Evolutionary conservation across 495 filamentous ascomycete genomes (phyloP), one percentile per base, ranked within the genome.

Genomic region (Parathielavia appendiculata): DNA sequence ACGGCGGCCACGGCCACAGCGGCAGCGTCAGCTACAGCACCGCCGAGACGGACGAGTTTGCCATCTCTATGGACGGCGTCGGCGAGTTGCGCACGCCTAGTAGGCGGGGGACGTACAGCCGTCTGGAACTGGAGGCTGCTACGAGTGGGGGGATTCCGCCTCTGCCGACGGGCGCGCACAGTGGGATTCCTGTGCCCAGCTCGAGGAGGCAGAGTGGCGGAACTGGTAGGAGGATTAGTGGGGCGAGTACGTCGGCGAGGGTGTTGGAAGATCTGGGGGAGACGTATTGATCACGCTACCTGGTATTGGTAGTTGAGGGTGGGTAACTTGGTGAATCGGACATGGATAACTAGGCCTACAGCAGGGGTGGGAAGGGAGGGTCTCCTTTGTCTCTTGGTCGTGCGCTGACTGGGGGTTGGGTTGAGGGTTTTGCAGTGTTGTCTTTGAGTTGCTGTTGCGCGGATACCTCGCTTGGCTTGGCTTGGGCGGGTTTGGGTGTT

Each of bases 161-260:
- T 30, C 26, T 65, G 51, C 66, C 64, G 1, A 58, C 36, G 0
- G 43, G 47, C 26, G 45, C 20, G 26, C 26, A 30, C 26, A 30
- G 26, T 6, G 26, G 26, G 14, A 54, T 53, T 30, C 51, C 51
- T 2, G 20, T 54, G 36, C 39, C 36, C 49, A 58, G 36, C 16
- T 30, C 48, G n/a, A 66, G 76, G 71, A 76, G 76, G 72, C 76
- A 78, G 75, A 83, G 75, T 19, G 56, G 45, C 64, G 82, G 76
- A 0, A 5, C 38, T 71, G 76, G 49, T 12, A 65, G 76, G 43
- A 67, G 79, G 64, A 69, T 65, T 23, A 79, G 71, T 51, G 72
- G 61, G 8, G 38, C 62, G 5, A 62, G 62, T 36, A 16, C 10
- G 36, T 6, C 20, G 35, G 50, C 19, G n/a, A 68, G 66, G 51